Evolutionary conservation across 257 asterid genomes (phyloP).

Genomic region (Plantago ovata): DNA sequence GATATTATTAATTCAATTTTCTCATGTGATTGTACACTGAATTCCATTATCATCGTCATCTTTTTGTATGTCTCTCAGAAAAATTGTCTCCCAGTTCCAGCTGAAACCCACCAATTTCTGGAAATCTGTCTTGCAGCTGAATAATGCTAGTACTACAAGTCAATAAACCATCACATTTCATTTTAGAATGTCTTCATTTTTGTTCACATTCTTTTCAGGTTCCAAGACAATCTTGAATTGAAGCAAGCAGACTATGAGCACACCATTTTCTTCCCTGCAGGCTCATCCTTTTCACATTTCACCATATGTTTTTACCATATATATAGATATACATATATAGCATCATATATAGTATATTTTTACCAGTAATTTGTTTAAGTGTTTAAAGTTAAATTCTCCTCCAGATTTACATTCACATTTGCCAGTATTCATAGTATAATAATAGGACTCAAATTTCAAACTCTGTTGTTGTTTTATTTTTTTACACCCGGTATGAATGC

Average conservation of each 20-base stretch:
- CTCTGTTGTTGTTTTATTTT: too few relatives aligned
- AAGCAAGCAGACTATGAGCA: slow-evolving; percentile 7
- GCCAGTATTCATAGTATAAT: background rate
- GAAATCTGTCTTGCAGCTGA: background rate
- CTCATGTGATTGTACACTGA: slow-evolving; percentile 28
- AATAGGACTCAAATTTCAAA: too few relatives aligned
- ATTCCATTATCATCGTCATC: slow-evolving; percentile 26
- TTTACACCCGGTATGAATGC: too few relatives aligned
- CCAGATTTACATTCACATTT: background rate
- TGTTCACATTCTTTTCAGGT: slow-evolving; percentile 30
- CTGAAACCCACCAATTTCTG: background rate
- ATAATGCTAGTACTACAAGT: too few relatives aligned
- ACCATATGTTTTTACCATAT: background rate
- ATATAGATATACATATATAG: too few relatives aligned
- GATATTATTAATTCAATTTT: slow-evolving; percentile 5
- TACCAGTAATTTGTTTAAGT: background rate
- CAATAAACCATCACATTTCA: background rate
- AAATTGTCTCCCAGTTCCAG: slow-evolving; percentile 7
- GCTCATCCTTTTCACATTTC: background rate
- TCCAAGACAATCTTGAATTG: slow-evolving; percentile 31
- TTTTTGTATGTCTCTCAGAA: slow-evolving; percentile 8
- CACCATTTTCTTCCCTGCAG: too few relatives aligned
- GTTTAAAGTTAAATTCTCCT: background rate
- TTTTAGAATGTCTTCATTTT: too few relatives aligned
- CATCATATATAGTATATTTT: too few relatives aligned